Base-by-base conservation (phyloP, 768 basidiomycete genomes). In the Lactarius vividus region DNA sequence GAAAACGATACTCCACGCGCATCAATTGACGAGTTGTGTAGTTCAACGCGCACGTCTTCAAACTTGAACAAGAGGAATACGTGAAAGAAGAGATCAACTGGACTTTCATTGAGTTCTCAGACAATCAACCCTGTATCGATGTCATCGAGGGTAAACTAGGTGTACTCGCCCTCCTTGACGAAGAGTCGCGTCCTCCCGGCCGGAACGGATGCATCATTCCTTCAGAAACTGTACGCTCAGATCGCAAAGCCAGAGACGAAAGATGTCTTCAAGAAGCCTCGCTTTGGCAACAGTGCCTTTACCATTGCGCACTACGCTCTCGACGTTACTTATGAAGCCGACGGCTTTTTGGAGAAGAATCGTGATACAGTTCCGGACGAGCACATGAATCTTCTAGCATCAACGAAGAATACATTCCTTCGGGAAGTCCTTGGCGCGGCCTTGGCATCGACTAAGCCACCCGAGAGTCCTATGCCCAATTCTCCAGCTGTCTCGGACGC, bases 11-110 rank as follows among this genome's bases (percentile, higher is more conserved):
- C 23, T 23, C 53, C 33, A 9, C 31, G 9, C 2, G 1, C 56
- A 5, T 58, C 61, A 18, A 23, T 57, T 68, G 46, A 62, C 68
- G 4, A 35, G 20, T 6, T 20, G 13, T 64, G 8, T 70, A 97
- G 92, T 99, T 99, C 81, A 98, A 98, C 72, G 97, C 96, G 1
- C 97, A 99, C 74, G 97, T 99, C 57, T 95, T 94, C 85, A 96
- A 98, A 82, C 86, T 99, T 49, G 97, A 99, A 75, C 97, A 99
- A 80, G 97, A 98, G 75, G 97, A 99, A 78, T 99, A 99, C 74
- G 87, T 98, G 59, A 93, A 96, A 70, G 97, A 99, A 75, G 84
- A 97, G 77, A 99, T 99, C 75, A 94, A 97, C 75, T 99, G 97
- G 97, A 98, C 92, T 10, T 98, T 98, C 78, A 99, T 99, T 75